phyloP scores from a whole-genome alignment of 768 basidiomycete species.

The Suillus ampliporus region DNA sequence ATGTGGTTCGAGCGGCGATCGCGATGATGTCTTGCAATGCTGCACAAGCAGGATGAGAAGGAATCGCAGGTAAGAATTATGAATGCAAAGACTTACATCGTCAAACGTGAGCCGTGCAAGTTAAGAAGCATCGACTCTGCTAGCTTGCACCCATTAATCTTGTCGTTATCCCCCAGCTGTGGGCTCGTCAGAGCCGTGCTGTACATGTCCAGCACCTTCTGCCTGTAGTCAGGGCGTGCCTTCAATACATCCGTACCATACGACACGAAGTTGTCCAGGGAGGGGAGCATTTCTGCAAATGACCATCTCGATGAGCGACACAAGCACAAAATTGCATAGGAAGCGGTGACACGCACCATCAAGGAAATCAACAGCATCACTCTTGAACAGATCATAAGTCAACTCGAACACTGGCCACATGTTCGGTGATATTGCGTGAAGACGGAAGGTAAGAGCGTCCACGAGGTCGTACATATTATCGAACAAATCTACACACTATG shows the following conservation, averaged over 20 bases:
- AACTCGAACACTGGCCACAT: conserved; percentile 91
- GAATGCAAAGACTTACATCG: conserved; percentile 57
- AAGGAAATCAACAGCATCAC: conserved; percentile 84
- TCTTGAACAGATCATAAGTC: conserved; percentile 83
- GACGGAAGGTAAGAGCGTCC: conserved; percentile 84
- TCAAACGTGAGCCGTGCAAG: conserved; percentile 76
- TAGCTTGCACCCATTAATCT: conserved; percentile 83
- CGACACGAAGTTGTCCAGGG: conserved; percentile 87
- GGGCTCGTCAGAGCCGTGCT: conserved; percentile 70
- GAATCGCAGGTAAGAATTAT: conserved; percentile 2
- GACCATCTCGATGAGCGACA: background rate
- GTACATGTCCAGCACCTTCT: conserved; percentile 86
- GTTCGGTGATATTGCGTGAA: conserved; percentile 71
- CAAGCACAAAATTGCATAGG: background rate
- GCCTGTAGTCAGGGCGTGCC: conserved; percentile 72
- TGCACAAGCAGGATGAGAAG: conserved; percentile 28
- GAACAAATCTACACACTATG: conserved; percentile 64
- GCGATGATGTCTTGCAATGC: conserved; percentile 69
- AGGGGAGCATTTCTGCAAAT: conserved; percentile 83
- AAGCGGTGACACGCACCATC: conserved; percentile 58
- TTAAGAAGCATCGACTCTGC: conserved; percentile 84
- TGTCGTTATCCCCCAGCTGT: conserved; percentile 83
- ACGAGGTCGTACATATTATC: conserved; percentile 89
- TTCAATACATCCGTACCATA: conserved; percentile 82
- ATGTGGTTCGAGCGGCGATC: conserved; percentile 63